Evolutionary conservation across 2,329 filamentous ascomycete species (phyloP).

Genomic region (Aspergillus luchuensis): DNA sequence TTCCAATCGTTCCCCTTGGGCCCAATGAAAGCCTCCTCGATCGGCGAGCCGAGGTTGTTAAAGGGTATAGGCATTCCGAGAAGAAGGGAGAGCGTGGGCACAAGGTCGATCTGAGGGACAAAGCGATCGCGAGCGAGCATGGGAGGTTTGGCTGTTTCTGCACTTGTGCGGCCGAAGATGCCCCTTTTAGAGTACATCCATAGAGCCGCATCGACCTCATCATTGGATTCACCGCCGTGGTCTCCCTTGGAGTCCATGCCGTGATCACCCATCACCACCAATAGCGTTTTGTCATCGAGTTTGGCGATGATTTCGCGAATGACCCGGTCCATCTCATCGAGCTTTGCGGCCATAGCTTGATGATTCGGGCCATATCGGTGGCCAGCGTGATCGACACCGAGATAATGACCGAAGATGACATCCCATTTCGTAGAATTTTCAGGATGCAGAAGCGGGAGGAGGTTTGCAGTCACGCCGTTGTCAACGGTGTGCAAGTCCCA

Average conservation of each 20-base stretch:
- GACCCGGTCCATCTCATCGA: conserved; percentile 86
- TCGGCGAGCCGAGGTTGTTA: conserved; percentile 90
- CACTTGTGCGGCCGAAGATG: conserved; percentile 75
- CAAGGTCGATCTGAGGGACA: conserved; percentile 87
- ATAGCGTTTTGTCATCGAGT: conserved; percentile 80
- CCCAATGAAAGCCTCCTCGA: conserved; percentile 88
- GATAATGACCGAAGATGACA: conserved; percentile 88
- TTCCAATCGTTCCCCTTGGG: conserved; percentile 68
- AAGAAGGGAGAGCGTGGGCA: conserved; percentile 85
- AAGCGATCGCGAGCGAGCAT: conserved; percentile 71
- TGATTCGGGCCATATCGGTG: conserved; percentile 95
- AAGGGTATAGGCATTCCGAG: conserved; percentile 91
- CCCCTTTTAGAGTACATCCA: conserved; percentile 98
- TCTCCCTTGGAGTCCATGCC: conserved; percentile 98
- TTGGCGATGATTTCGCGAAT: conserved; percentile 69
- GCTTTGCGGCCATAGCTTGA: conserved; percentile 84
- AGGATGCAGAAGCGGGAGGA: conserved; percentile 71
- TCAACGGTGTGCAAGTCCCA: conserved; percentile 98
- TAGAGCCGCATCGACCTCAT: conserved; percentile 89
- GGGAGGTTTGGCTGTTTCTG: conserved; percentile 60
- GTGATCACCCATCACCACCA: conserved; percentile 98
- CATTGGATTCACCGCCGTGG: conserved; percentile 96
- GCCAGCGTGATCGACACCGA: conserved; percentile 95
- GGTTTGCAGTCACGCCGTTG: conserved; percentile 87
- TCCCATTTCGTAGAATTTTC: conserved; percentile 76